A percentile compares a stretch with the other conserved stretches of the same genome.
These are phyloP conservation scores for Saraca asoca DNA, from an alignment of 331 rosid genomes.

Conservation along the genomic window DNA sequence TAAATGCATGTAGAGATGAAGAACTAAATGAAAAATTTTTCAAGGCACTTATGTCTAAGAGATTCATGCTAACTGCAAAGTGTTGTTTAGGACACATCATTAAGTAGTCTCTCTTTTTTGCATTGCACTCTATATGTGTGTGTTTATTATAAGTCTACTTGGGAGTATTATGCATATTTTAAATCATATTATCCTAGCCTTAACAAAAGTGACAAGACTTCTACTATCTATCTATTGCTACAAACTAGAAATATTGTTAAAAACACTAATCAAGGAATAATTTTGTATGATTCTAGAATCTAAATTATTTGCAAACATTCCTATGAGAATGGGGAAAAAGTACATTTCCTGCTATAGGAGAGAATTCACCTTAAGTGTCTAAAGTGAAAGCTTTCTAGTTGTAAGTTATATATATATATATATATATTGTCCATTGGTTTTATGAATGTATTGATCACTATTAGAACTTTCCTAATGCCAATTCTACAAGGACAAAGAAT, in stretches of 20 bases:
- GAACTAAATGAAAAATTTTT: constrained; percentile 74
- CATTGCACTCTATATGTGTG: too few species aligned
- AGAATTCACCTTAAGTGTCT: neutral
- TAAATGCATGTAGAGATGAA: constrained; percentile 81
- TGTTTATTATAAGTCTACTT: too few species aligned
- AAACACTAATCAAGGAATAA: constrained; percentile 8
- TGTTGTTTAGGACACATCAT: constrained; percentile 89
- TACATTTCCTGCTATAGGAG: neutral
- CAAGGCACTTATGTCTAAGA: constrained; percentile 96
- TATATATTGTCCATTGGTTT: constrained; percentile 2
- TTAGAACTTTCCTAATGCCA: constrained; percentile 3
- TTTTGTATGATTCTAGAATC: constrained; percentile 11
- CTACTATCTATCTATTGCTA: constrained; percentile 8
- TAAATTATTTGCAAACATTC: constrained; percentile 10
- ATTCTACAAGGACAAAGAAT: constrained; percentile 2
- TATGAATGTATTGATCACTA: constrained; percentile 2
- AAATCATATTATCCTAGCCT: constrained; percentile 2
- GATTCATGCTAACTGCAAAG: constrained; percentile 90
- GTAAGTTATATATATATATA: constrained; percentile 23
- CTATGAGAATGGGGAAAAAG: neutral
- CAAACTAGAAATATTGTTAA: constrained; percentile 9
- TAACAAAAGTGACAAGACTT: constrained; percentile 24
- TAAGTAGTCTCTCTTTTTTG: constrained; percentile 54
- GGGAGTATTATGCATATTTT: constrained; percentile 9
- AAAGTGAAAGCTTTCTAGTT: constrained; percentile 20